Evolutionary conservation across 805 yeast species (phyloP).

Genomic region (Yarrowia hollandica): DNA sequence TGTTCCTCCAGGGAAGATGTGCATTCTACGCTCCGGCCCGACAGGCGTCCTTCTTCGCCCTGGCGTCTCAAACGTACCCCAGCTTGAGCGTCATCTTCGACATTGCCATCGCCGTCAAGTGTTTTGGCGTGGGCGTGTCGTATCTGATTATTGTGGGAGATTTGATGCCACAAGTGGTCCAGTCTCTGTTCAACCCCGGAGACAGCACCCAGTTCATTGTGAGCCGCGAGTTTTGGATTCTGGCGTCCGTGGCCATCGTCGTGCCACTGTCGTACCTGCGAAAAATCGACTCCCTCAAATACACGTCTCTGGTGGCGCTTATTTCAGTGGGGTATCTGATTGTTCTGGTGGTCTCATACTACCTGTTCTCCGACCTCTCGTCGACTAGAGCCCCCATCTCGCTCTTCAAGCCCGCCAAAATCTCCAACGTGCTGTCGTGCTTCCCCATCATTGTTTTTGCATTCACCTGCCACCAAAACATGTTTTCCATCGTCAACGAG

Average conservation of each 20-base stretch:
- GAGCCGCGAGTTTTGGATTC: constrained; percentile 50
- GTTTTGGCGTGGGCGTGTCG: constrained; percentile 78
- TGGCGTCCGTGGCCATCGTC: constrained; percentile 48
- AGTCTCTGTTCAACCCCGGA: constrained; percentile 34
- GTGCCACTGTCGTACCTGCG: constrained; percentile 70
- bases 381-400: constrained; percentile 53
- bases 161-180: constrained; percentile 58
- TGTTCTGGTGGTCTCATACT: constrained; percentile 72
- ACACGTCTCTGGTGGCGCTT: constrained; percentile 81
- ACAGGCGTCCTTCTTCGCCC: constrained; percentile 66
- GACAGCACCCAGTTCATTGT: constrained; percentile 31
- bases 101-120: constrained; percentile 70
- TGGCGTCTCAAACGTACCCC: constrained; percentile 70
- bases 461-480: constrained; percentile 93
- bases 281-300: constrained; percentile 77
- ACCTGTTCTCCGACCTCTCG: constrained; percentile 55
- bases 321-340: constrained; percentile 77
- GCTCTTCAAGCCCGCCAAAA: constrained; percentile 49
- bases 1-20: constrained; percentile 61
- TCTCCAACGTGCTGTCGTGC: constrained; percentile 56
- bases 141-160: constrained; percentile 75
- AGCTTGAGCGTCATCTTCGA: constrained; percentile 66
- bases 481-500: constrained; percentile 87
- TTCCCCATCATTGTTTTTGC: constrained; percentile 94
- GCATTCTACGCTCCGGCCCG: constrained; percentile 57